These are phyloP conservation scores for Mycothermus thermophilus DNA, from an alignment of 495 filamentous ascomycete genomes.

Conservation along the genomic window DNA sequence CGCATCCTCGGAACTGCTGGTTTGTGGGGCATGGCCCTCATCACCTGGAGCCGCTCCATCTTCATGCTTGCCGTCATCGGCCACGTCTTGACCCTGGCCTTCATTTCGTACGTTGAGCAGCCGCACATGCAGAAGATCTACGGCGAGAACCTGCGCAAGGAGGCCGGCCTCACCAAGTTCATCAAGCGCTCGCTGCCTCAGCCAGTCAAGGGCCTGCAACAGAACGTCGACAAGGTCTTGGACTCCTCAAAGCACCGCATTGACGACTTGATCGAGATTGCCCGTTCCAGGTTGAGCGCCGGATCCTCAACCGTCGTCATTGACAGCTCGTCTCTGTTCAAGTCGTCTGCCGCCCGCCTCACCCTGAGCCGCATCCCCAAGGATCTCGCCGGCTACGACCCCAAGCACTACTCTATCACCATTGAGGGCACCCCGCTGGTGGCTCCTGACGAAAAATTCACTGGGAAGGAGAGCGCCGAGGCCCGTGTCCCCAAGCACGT, in stretches of 20 bases:
- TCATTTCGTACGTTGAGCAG: slow-evolving; percentile 87
- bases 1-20: slow-evolving; percentile 85
- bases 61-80: slow-evolving; percentile 74
- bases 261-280: slow-evolving; percentile 78
- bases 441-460: slow-evolving; percentile 36
- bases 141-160: slow-evolving; percentile 64
- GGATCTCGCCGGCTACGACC: slow-evolving; percentile 72
- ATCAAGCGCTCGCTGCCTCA: slow-evolving; percentile 77
- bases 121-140: slow-evolving; percentile 99
- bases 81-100: slow-evolving; percentile 69
- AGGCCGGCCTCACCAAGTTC: slow-evolving; percentile 84
- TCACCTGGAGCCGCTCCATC: slow-evolving; percentile 72
- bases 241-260: slow-evolving; percentile 74
- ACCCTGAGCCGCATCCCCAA: slow-evolving; percentile 70
- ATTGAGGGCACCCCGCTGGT: slow-evolving; percentile 52
- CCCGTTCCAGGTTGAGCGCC: slow-evolving; percentile 74
- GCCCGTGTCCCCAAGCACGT: slow-evolving; percentile 36
- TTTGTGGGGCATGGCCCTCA: slow-evolving; percentile 89
- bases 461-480: slow-evolving; percentile 31
- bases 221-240: slow-evolving; percentile 75
- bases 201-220: slow-evolving; percentile 56
- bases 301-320: slow-evolving; percentile 77
- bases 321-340: slow-evolving; percentile 79
- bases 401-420: slow-evolving; percentile 64
- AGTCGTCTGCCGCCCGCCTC: slow-evolving; percentile 76